A percentile compares a stretch with the other conserved stretches of the same genome.
Conservation (phyloP, 768 basidiomycete genomes). For the Suillus occidentalis region DNA sequence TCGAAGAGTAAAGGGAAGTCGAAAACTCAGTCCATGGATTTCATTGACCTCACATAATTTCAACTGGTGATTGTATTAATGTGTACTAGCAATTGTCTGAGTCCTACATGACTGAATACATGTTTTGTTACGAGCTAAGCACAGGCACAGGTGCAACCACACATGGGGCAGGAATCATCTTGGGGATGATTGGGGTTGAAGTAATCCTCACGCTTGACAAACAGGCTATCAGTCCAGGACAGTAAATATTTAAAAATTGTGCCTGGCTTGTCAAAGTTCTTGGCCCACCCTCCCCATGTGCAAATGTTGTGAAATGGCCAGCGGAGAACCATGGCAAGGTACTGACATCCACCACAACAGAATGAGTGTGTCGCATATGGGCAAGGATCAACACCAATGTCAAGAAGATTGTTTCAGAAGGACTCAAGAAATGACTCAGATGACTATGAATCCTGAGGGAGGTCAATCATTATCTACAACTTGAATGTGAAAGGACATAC, state of each 20-base stretch:
- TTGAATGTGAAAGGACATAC: neutral
- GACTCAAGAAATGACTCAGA: slow-evolving; percentile 38
- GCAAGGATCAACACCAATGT: slow-evolving; percentile 36
- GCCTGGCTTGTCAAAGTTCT: slow-evolving; percentile 32
- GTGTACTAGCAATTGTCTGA: too few species aligned
- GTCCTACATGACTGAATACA: too few species aligned
- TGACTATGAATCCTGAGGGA: slow-evolving; percentile 19
- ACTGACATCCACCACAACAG: slow-evolving; percentile 39
- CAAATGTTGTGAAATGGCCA: slow-evolving; percentile 41
- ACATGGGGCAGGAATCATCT: neutral
- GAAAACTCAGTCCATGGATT: too few species aligned
- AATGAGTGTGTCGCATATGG: slow-evolving; percentile 30
- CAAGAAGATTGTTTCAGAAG: slow-evolving; percentile 41
- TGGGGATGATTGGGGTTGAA: neutral
- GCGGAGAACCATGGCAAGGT: slow-evolving; percentile 26
- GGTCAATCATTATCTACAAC: neutral
- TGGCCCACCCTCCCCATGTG: slow-evolving; percentile 46
- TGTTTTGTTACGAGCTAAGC: neutral
- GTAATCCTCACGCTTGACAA: neutral
- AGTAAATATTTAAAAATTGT: slow-evolving; percentile 45
- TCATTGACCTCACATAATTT: too few species aligned
- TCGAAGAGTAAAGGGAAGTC: too few species aligned
- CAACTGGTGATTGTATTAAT: too few species aligned
- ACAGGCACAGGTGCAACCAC: neutral
- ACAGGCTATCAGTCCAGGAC: slow-evolving; percentile 22